phyloP scores from a whole-genome alignment of 306 rosid genomes.

The Fagus crenata region DNA sequence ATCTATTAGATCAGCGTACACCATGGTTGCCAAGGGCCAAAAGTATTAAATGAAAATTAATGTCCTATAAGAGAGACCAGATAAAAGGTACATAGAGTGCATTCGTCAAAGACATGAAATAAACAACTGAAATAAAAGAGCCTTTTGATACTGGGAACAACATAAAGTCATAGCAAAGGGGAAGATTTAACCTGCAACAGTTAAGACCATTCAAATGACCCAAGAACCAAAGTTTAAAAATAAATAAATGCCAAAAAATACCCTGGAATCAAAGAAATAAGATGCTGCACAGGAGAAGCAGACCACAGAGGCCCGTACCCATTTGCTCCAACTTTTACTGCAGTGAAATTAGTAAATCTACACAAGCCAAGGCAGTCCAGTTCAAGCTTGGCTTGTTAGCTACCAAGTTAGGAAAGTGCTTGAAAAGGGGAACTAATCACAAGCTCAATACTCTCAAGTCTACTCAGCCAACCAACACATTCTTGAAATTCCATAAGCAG shows the following conservation, averaged over 20 bases:
- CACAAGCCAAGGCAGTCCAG: background rate
- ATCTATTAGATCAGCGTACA: background rate
- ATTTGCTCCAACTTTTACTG: slow-evolving; percentile 1
- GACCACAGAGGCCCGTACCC: background rate
- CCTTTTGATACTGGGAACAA: background rate
- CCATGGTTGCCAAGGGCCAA: background rate
- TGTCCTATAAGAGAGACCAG: background rate
- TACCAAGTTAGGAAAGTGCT: background rate
- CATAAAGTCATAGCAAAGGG: background rate
- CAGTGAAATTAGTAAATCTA: background rate
- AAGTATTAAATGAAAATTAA: background rate
- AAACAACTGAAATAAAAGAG: background rate
- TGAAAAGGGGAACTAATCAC: background rate
- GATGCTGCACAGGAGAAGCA: background rate
- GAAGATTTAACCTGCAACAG: background rate
- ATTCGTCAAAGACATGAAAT: background rate
- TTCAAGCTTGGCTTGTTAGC: background rate
- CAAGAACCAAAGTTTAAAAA: background rate
- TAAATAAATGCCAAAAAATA: background rate
- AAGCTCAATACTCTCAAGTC: background rate
- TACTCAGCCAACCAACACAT: background rate
- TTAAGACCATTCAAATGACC: background rate
- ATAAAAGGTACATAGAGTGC: background rate
- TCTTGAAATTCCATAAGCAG: background rate
- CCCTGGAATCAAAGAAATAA: background rate